Evolutionary conservation across 768 basidiomycete species (phyloP), one percentile per base, ranked within the genome.

Genomic region (Tephrocybe sp.): DNA sequence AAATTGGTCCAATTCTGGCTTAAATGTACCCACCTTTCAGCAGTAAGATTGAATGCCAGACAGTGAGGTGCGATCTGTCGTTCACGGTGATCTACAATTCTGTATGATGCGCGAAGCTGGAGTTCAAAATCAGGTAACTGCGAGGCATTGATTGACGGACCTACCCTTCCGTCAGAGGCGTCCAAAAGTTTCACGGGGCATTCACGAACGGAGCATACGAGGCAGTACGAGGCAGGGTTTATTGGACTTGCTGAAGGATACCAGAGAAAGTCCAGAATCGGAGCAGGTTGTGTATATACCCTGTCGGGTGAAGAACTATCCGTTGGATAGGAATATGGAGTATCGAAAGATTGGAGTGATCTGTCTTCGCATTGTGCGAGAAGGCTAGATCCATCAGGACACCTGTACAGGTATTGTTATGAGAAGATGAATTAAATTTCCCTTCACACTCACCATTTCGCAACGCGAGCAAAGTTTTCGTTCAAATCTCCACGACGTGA

Each of bases 1-100:
- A 51, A 35, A 24, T n/a, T 16, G 8, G 9, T 11, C 11, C 35
- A 15, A 19, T 9, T 16, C 5, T 11, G 2, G n/a, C 13, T 4
- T 43, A 13, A 21, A 12, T 18, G 18, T 9, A 36, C 41, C 26
- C 48, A 93, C 93, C 77, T 86, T 28, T 83, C 73, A 0, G 80
- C 83, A 4, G 78, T 68, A 1, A 75, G 64, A 57, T 90, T 89
- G 67, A 97, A 98, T 0, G 86, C 76, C 51, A 98, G 72, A 56
- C 83, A 82, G 47, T 92, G 87, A 0, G 96, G 94, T 0, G 92
- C 93, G 32, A 97, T 74, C 46, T 91, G 83, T 26, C 94, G 80
- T 68, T 98, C 96, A n/a, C 88, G 75, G 59, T 98, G 95, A 64
- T 98, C 94, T 9, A 98, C 79, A 31, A 98, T 96, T 32, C 76